Evolutionary conservation across 805 yeast species (phyloP).

Genomic region (Pichia pseudocactophila): DNA sequence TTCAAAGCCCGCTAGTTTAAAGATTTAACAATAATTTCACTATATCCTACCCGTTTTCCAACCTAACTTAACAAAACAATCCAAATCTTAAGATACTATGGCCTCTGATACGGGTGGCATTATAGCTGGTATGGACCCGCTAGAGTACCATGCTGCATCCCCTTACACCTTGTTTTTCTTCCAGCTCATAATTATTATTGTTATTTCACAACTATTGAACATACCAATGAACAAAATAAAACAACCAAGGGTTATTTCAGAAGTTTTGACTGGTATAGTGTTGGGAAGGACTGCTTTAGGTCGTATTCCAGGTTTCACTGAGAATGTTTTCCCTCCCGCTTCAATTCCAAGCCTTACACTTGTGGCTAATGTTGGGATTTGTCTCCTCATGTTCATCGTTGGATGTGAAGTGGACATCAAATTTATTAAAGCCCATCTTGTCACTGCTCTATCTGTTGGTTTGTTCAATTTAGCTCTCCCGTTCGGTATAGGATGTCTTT

Average conservation of each 20-base stretch:
- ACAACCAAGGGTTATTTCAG: slow-evolving; percentile 79
- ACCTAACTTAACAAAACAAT: no score
- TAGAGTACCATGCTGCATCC: slow-evolving; percentile 44
- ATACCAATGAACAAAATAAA: slow-evolving; percentile 50
- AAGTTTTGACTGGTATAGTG: slow-evolving; percentile 67
- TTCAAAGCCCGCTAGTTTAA: no score
- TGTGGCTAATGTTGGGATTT: slow-evolving; percentile 67
- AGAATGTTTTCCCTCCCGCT: slow-evolving; percentile 51
- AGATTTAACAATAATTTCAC: no score
- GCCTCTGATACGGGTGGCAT: slow-evolving; percentile 37
- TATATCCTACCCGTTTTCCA: no score
- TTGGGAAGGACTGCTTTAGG: slow-evolving; percentile 74
- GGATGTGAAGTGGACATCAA: slow-evolving; percentile 71
- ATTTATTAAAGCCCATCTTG: slow-evolving; percentile 51
- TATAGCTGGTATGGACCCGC: slow-evolving; percentile 63
- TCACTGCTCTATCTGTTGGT: slow-evolving; percentile 61
- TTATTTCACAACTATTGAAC: slow-evolving; percentile 51
- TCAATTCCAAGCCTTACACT: slow-evolving; percentile 58
- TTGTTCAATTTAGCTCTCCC: slow-evolving; percentile 67
- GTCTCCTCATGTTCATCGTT: slow-evolving; percentile 63
- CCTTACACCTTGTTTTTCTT: slow-evolving; percentile 66
- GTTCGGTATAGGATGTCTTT: slow-evolving; percentile 68
- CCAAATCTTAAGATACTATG: no score
- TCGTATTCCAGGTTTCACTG: slow-evolving; percentile 56
- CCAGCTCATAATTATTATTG: slow-evolving; percentile 55